Conservation (phyloP, 2,329 filamentous ascomycete species). For the Microcyclospora pomicola region DNA sequence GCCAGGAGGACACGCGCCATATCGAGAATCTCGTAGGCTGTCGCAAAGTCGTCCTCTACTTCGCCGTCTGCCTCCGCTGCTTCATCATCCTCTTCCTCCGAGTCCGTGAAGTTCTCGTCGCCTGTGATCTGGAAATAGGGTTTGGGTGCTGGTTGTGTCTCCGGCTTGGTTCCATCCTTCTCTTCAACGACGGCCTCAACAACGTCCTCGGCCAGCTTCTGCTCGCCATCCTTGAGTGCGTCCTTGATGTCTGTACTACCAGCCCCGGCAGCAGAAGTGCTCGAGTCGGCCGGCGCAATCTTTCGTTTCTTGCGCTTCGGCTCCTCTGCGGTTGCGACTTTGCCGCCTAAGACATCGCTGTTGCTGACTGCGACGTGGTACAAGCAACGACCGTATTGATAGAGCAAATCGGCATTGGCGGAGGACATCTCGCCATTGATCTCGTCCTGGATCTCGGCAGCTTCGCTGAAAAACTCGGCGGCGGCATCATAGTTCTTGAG, state of each 20-base stretch:
- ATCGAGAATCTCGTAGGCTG: conserved; percentile 51
- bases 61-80: conserved; percentile 34
- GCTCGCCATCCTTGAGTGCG: conserved; percentile 21
- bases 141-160: conserved; percentile 44
- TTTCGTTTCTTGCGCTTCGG: conserved; percentile 38
- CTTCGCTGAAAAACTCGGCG: conserved; percentile 74
- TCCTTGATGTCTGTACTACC: conserved; percentile 17
- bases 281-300: conserved; percentile 14
- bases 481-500: conserved; percentile 80
- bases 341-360: conserved; percentile 83
- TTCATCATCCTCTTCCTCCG: conserved; percentile 42
- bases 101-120: conserved; percentile 86
- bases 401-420: conserved; percentile 85
- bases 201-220: conserved; percentile 31
- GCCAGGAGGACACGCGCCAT: conserved; percentile 45
- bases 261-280: conserved; percentile 9
- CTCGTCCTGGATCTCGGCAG: conserved; percentile 77
- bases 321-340: conserved; percentile 48
- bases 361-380: conserved; percentile 91
- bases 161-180: conserved; percentile 29
- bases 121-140: conserved; percentile 84
- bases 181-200: conserved; percentile 28
- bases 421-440: conserved; percentile 85
- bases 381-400: conserved; percentile 82
- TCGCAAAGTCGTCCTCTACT: conserved; percentile 49